Percentiles rank a stretch among this genome's conserved stretches.
phyloP scores from a whole-genome alignment of 1,284 basidiomycete genomes.

The Paramarasmius palmivorus region DNA sequence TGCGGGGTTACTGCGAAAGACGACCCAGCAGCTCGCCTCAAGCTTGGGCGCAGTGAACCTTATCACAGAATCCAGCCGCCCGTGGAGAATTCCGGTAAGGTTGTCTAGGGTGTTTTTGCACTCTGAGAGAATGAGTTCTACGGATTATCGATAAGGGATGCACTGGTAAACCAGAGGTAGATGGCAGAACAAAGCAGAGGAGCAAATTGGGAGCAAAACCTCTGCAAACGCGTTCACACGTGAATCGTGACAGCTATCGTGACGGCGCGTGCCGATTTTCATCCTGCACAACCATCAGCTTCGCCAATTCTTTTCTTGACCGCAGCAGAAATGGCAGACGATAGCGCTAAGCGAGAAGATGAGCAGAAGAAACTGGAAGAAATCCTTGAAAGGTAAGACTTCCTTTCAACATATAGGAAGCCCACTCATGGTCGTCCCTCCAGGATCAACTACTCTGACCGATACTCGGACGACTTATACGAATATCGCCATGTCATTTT shows the following conservation, averaged over 20 bases:
- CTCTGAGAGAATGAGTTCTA: too few relatives aligned
- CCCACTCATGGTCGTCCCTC: neutral
- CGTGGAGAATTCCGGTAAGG: too few relatives aligned
- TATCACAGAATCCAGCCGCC: too few relatives aligned
- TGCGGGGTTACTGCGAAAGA: neutral
- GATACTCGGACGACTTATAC: slow-evolving; percentile 76
- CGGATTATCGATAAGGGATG: too few relatives aligned
- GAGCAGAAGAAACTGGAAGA: slow-evolving; percentile 19
- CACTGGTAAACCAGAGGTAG: too few relatives aligned
- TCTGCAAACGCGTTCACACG: too few relatives aligned
- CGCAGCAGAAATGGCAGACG: slow-evolving; percentile 5
- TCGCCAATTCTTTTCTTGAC: neutral
- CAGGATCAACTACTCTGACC: slow-evolving; percentile 20
- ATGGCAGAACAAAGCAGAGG: too few relatives aligned
- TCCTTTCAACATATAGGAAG: neutral
- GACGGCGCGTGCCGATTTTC: neutral
- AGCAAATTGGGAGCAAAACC: too few relatives aligned
- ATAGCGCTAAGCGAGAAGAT: slow-evolving; percentile 8
- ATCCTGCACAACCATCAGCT: neutral
- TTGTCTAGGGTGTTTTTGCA: too few relatives aligned
- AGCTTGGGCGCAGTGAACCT: too few relatives aligned
- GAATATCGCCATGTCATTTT: slow-evolving; percentile 94
- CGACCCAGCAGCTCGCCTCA: too few relatives aligned
- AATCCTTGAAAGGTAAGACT: slow-evolving; percentile 16
- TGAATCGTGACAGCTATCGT: too few relatives aligned